Conservation (phyloP, 1,284 basidiomycete species). For the Jaminaea rosea region DNA sequence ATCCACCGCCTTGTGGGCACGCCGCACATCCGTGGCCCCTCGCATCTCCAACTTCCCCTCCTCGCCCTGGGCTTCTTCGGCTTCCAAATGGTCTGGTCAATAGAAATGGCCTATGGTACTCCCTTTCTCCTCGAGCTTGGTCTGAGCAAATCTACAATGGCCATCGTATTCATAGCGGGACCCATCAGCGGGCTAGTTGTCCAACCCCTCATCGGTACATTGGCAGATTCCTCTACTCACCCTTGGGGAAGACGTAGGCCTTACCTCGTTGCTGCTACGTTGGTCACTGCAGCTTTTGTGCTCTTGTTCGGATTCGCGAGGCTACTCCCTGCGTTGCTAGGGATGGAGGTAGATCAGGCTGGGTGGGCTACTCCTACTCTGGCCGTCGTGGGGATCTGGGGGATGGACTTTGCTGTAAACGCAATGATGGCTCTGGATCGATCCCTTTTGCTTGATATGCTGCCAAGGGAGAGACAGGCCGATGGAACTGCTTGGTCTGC, state of each 20-base stretch:
- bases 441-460: constrained; percentile 72
- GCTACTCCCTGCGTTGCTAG: constrained; percentile 63
- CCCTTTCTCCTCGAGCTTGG: constrained; percentile 84
- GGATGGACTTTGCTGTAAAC: constrained; percentile 90
- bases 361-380: constrained; percentile 71
- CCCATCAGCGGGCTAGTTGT: constrained; percentile 83
- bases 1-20: too few relatives aligned
- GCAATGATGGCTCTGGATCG: constrained; percentile 78
- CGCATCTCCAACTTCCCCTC: constrained; percentile 3
- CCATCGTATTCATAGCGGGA: constrained; percentile 92
- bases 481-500: not conserved
- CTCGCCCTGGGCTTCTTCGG: constrained; percentile 8
- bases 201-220: constrained; percentile 86
- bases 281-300: constrained; percentile 60
- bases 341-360: constrained; percentile 65
- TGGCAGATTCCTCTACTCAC: constrained; percentile 74
- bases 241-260: constrained; percentile 73
- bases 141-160: constrained; percentile 78
- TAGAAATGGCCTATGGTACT: constrained; percentile 10
- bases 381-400: constrained; percentile 79
- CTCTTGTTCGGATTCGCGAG: constrained; percentile 79
- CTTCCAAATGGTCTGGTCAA: constrained; percentile 10
- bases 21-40: not conserved
- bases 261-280: constrained; percentile 76
- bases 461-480: not conserved